A percentile compares a stretch with the other conserved stretches of the same genome.
Evolutionary conservation across 129 eudicot genomes (phyloP).

Genomic region (Cynara cardunculus): DNA sequence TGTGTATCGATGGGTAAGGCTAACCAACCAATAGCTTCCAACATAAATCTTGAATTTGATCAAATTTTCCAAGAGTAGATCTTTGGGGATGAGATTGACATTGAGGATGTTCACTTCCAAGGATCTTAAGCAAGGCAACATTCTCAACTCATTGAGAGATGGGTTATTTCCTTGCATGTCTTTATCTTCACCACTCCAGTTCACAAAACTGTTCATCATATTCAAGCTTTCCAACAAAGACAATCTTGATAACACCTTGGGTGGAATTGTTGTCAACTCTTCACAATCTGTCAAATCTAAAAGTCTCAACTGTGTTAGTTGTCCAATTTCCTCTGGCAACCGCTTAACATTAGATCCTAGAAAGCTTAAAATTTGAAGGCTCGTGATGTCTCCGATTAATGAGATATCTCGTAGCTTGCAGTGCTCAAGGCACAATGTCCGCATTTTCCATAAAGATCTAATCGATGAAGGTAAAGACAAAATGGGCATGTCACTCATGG

Average conservation of each 20-base stretch:
- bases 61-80: neutral
- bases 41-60: neutral
- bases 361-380: slow-evolving; percentile 20
- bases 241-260: neutral
- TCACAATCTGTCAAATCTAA: slow-evolving; percentile 19
- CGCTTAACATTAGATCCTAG: neutral
- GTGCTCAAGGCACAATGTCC: slow-evolving; percentile 4
- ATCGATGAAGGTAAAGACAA: slow-evolving; percentile 11
- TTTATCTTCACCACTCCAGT: neutral
- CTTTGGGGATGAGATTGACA: neutral
- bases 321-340: slow-evolving; percentile 5
- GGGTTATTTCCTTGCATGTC: neutral
- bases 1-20: neutral
- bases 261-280: neutral
- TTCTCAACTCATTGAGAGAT: neutral
- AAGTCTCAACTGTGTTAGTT: neutral
- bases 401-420: slow-evolving; percentile 14
- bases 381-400: neutral
- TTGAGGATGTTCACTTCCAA: neutral
- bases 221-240: slow-evolving; percentile 17
- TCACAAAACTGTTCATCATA: slow-evolving; percentile 6
- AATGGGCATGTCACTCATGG: neutral
- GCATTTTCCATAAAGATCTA: neutral
- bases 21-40: neutral
- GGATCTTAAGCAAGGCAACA: neutral